Conservation (phyloP, 1,139 yeast species). For the Geotrichum siamense region DNA sequence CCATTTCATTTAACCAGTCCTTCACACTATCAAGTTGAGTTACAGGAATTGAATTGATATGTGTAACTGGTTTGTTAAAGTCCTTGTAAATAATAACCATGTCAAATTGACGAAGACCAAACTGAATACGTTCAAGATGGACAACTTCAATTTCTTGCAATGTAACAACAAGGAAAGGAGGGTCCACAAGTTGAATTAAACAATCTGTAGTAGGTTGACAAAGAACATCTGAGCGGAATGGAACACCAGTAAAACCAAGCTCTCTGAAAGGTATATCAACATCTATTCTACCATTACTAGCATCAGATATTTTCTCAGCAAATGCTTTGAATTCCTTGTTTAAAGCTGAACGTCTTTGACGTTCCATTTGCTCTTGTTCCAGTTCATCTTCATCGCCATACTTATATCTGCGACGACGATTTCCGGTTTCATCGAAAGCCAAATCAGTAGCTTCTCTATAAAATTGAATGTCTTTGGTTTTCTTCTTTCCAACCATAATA, state of each 20-base stretch:
- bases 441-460: slow-evolving; percentile 96
- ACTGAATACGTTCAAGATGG: slow-evolving; percentile 93
- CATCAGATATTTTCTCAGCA: slow-evolving; percentile 86
- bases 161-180: slow-evolving; percentile 89
- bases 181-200: slow-evolving; percentile 85
- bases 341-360: slow-evolving; percentile 80
- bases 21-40: slow-evolving; percentile 86
- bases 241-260: slow-evolving; percentile 96
- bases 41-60: slow-evolving; percentile 91
- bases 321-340: slow-evolving; percentile 88
- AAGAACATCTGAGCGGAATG: slow-evolving; percentile 86
- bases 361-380: slow-evolving; percentile 98
- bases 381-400: slow-evolving; percentile 98
- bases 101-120: slow-evolving; percentile 94
- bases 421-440: slow-evolving; percentile 96
- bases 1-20: slow-evolving; percentile 94
- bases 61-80: slow-evolving; percentile 78
- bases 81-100: slow-evolving; percentile 92
- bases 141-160: slow-evolving; percentile 90
- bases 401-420: slow-evolving; percentile 78
- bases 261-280: slow-evolving; percentile 94
- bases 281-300: slow-evolving; percentile 63
- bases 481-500: slow-evolving; percentile 90
- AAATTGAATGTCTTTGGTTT: slow-evolving; percentile 91
- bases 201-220: slow-evolving; percentile 98